A percentile compares a stretch with the other conserved stretches of the same genome.
These are phyloP conservation scores for Cyclocybe cylindracea DNA, from an alignment of 768 basidiomycete species.

Conservation along the genomic window DNA sequence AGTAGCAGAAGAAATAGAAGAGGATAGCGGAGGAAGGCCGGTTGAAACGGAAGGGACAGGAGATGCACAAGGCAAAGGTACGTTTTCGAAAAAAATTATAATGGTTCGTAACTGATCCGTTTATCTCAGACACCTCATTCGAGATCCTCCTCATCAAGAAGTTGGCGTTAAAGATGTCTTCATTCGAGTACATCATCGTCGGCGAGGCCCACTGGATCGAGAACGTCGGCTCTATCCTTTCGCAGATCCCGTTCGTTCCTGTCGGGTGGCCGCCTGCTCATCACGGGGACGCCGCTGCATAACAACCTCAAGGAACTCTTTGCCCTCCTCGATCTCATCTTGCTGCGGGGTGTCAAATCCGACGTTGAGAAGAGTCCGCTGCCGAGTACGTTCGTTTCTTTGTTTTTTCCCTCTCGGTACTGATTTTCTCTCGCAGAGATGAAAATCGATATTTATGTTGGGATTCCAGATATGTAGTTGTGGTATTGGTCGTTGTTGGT, in stretches of 20 bases:
- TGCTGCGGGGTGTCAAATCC: slow-evolving; percentile 92
- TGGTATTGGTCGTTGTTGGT: slow-evolving; percentile 97
- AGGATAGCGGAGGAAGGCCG: slow-evolving; percentile 73
- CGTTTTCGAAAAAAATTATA: neutral
- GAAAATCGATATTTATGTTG: slow-evolving; percentile 98
- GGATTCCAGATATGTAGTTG: slow-evolving; percentile 95
- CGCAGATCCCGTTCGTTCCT: slow-evolving; percentile 88
- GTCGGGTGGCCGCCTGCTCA: slow-evolving; percentile 86
- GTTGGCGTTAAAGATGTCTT: slow-evolving; percentile 88
- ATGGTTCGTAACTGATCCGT: slow-evolving; percentile 6
- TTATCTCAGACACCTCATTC: slow-evolving; percentile 81
- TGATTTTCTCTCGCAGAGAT: slow-evolving; percentile 59
- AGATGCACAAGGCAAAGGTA: slow-evolving; percentile 90
- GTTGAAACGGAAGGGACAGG: slow-evolving; percentile 69
- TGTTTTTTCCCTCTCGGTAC: neutral
- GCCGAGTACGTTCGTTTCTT: slow-evolving; percentile 57
- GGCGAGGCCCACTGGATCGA: slow-evolving; percentile 99
- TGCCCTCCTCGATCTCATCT: slow-evolving; percentile 90
- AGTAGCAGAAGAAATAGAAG: slow-evolving; percentile 42
- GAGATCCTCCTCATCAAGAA: slow-evolving; percentile 97
- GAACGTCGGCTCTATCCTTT: slow-evolving; percentile 94
- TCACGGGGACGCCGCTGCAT: slow-evolving; percentile 96
- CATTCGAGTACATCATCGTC: slow-evolving; percentile 96
- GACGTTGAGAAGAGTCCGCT: slow-evolving; percentile 96
- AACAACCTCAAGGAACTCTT: slow-evolving; percentile 97